phyloP scores from a whole-genome alignment of 2,329 filamentous ascomycete genomes.

The Beauveria sp. region DNA sequence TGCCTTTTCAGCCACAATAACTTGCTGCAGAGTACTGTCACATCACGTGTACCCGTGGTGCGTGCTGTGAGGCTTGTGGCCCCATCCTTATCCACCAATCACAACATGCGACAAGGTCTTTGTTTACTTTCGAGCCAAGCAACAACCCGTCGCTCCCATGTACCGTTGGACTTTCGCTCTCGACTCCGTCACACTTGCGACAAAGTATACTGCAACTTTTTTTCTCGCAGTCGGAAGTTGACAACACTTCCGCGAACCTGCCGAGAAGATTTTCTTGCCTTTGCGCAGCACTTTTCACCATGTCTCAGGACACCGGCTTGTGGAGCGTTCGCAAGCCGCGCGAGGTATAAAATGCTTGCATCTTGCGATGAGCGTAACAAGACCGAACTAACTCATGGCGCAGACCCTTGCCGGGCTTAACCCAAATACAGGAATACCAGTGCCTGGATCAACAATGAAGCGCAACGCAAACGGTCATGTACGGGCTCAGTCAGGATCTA shows the following conservation, averaged over 20 bases:
- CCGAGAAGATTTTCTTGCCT: background rate
- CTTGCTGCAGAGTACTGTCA: background rate
- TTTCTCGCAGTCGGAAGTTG: conserved; percentile 1
- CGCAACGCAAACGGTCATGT: conserved; percentile 66
- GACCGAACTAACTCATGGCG: conserved; percentile 12
- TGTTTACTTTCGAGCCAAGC: conserved; percentile 37
- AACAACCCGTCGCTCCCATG: conserved; percentile 21
- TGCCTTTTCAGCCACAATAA: no score
- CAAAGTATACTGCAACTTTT: background rate
- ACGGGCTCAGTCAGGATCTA: conserved; percentile 74
- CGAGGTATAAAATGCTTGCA: conserved; percentile 52
- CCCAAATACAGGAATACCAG: conserved; percentile 76
- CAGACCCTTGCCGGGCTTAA: conserved; percentile 83
- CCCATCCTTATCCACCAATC: conserved; percentile 9
- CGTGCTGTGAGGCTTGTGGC: background rate
- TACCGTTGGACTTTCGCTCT: conserved; percentile 2
- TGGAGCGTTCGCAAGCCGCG: conserved; percentile 88
- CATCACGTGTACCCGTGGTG: conserved; percentile 20
- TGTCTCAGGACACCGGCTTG: conserved; percentile 81
- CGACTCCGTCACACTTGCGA: conserved; percentile 13
- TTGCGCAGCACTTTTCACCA: conserved; percentile 26
- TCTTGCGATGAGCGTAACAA: background rate
- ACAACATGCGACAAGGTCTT: conserved; percentile 17
- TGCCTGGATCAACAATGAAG: conserved; percentile 90
- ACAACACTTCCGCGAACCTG: conserved; percentile 12